These are phyloP conservation scores for Cladosporium sphaerospermum DNA, from an alignment of 2,329 filamentous ascomycete species.

Conservation along the genomic window DNA sequence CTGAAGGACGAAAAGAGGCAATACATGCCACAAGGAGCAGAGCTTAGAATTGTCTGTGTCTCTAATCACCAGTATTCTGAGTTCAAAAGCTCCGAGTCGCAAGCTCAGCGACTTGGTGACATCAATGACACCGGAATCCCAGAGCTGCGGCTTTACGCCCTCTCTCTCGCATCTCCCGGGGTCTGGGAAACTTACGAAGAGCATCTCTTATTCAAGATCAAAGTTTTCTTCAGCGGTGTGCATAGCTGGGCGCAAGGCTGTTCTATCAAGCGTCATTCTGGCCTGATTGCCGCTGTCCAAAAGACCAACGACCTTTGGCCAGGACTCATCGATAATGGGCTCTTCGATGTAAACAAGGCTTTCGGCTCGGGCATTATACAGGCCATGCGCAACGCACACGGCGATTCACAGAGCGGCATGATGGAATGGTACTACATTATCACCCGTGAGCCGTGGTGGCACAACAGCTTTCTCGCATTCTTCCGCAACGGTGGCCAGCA, in stretches of 20 bases:
- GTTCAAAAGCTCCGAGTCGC: background rate
- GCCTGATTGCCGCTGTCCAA: background rate
- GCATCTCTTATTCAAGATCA: background rate
- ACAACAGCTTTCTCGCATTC: background rate
- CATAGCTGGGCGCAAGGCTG: background rate
- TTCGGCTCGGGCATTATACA: background rate
- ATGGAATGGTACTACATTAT: background rate
- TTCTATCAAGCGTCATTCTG: background rate
- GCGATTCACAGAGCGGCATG: background rate
- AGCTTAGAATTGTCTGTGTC: background rate
- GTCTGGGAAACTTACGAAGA: background rate
- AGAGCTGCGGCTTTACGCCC: background rate
- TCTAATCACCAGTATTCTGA: background rate
- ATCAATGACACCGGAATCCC: background rate
- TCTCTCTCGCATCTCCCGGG: background rate
- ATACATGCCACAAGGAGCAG: background rate
- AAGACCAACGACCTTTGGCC: too few species aligned
- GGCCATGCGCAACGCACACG: background rate
- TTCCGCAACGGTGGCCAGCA: constrained; percentile 2
- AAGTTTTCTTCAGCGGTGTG: background rate
- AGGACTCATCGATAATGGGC: too few species aligned
- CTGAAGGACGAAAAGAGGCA: background rate
- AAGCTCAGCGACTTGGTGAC: too few species aligned
- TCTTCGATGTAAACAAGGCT: too few species aligned
- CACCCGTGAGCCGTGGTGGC: background rate